A percentile compares a stretch with the other conserved stretches of the same genome.
Conservation (phyloP, 495 filamentous ascomycete genomes). For the Astrothelium subdiscretum region DNA sequence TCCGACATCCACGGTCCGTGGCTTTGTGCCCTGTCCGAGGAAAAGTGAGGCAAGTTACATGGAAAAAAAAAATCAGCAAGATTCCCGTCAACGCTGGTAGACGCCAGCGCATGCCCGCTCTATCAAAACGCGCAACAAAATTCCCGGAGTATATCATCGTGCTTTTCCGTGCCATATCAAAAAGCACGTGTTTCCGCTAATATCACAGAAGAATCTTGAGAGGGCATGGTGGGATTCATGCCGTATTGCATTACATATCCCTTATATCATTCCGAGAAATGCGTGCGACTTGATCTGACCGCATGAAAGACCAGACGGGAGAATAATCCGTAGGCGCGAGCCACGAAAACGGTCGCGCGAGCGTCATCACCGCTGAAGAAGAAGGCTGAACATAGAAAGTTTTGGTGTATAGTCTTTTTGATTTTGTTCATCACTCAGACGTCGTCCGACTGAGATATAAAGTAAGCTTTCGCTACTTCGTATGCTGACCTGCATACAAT, state of each 20-base stretch:
- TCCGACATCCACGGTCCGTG: neutral
- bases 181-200: neutral
- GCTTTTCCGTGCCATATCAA: neutral
- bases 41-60: neutral
- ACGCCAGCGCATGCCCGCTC: neutral
- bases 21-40: neutral
- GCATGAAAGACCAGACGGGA: neutral
- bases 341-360: no score
- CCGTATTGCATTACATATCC: neutral
- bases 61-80: neutral
- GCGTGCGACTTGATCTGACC: neutral
- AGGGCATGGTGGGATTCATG: neutral
- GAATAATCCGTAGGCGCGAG: no score
- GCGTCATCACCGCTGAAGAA: no score
- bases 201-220: neutral
- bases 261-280: neutral
- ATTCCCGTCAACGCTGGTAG: neutral
- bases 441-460: slow-evolving; percentile 32
- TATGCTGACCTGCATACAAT: slow-evolving; percentile 49
- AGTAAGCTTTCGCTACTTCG: slow-evolving; percentile 68
- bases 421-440: neutral
- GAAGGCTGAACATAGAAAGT: no score
- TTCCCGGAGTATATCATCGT: neutral
- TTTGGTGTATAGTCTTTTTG: no score
- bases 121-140: neutral